Percentiles rank a stretch among this genome's conserved stretches.
These are phyloP conservation scores for Aspergillus eucalypticola DNA, from an alignment of 2,329 filamentous ascomycete species.

Conservation along the genomic window DNA sequence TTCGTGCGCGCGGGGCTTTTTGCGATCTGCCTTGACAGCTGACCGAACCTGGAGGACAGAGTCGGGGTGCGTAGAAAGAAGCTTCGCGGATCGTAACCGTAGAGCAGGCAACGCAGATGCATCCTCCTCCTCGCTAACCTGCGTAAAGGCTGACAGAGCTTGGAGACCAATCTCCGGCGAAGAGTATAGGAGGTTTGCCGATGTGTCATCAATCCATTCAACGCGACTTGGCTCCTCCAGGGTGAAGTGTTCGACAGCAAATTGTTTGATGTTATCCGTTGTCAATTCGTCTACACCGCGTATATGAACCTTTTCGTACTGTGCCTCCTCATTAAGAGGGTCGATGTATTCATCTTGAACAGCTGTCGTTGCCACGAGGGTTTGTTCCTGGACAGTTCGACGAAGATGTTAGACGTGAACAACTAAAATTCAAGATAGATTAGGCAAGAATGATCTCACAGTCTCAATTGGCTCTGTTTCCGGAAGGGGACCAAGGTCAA, in stretches of 20 bases:
- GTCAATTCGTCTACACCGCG: slow-evolving; percentile 79
- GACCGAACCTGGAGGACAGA: slow-evolving; percentile 70
- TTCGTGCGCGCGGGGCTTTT: slow-evolving; percentile 73
- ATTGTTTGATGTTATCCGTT: slow-evolving; percentile 75
- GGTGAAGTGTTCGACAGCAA: slow-evolving; percentile 68
- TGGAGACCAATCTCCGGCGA: slow-evolving; percentile 54
- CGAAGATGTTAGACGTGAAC: background rate
- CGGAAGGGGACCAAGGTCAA: slow-evolving; percentile 56
- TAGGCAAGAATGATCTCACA: slow-evolving; percentile 24
- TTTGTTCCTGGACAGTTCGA: slow-evolving; percentile 25
- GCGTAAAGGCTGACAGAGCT: slow-evolving; percentile 55
- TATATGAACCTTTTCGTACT: slow-evolving; percentile 72
- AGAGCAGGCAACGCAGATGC: slow-evolving; percentile 56
- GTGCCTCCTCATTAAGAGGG: slow-evolving; percentile 34
- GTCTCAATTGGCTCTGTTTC: slow-evolving; percentile 38
- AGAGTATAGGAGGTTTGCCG: slow-evolving; percentile 80
- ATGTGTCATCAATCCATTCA: slow-evolving; percentile 95
- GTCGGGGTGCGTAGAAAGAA: slow-evolving; percentile 67
- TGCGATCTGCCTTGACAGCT: slow-evolving; percentile 74
- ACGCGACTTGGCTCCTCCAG: slow-evolving; percentile 60
- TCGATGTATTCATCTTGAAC: slow-evolving; percentile 27
- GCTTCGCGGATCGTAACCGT: slow-evolving; percentile 69
- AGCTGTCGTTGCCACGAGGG: slow-evolving; percentile 13
- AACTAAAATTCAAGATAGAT: slow-evolving; percentile 6
- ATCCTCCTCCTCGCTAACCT: slow-evolving; percentile 39